A percentile compares a stretch with the other conserved stretches of the same genome.
Conservation (phyloP, 2,329 filamentous ascomycete genomes). For the Talaromyces piceae region DNA sequence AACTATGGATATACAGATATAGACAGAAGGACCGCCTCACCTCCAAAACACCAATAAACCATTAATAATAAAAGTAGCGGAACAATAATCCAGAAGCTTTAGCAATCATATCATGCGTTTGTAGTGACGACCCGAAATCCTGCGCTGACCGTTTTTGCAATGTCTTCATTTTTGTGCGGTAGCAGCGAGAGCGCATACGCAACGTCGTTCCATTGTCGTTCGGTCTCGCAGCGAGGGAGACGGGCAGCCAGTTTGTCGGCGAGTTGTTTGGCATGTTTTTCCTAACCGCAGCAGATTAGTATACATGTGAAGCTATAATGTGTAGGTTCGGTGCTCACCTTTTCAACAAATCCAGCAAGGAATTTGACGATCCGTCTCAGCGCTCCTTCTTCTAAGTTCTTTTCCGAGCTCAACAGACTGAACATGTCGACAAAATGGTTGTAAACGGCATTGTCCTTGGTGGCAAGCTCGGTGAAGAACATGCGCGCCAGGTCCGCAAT, state of each 20-base stretch:
- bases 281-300: slow-evolving; percentile 45
- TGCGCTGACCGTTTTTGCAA: slow-evolving; percentile 34
- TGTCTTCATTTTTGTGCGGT: slow-evolving; percentile 58
- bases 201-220: slow-evolving; percentile 96
- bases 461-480: slow-evolving; percentile 97
- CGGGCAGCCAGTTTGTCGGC: slow-evolving; percentile 86
- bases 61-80: not conserved
- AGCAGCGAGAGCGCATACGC: slow-evolving; percentile 83
- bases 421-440: slow-evolving; percentile 99
- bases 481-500: slow-evolving; percentile 91
- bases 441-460: slow-evolving; percentile 97
- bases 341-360: slow-evolving; percentile 91
- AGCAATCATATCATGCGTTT: slow-evolving; percentile 40
- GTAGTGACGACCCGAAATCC: slow-evolving; percentile 57
- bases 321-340: slow-evolving; percentile 50
- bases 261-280: slow-evolving; percentile 93
- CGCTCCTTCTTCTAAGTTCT: slow-evolving; percentile 71
- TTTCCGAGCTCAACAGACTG: slow-evolving; percentile 77
- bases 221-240: slow-evolving; percentile 76
- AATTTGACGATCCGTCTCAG: slow-evolving; percentile 86
- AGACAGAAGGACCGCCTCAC: no score
- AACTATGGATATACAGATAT: no score
- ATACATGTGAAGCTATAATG: slow-evolving; percentile 4
- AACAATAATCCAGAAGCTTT: not conserved
- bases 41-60: not conserved